Base-by-base conservation (phyloP, 345 rosid genomes). In the Linum lewisii region DNA sequence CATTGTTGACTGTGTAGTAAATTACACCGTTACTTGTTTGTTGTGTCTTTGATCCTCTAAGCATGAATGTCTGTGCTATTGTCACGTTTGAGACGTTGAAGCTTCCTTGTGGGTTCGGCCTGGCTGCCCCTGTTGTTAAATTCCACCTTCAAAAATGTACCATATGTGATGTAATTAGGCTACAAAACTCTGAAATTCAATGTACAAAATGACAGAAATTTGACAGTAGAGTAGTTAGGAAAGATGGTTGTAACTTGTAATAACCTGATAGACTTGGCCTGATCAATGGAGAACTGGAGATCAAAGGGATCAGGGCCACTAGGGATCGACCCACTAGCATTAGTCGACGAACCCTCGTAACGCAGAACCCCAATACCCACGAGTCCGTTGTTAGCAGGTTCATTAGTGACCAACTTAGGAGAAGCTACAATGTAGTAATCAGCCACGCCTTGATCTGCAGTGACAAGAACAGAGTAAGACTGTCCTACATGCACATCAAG, bases 21-120 rank as follows among this genome's bases (percentile, higher is more conserved):
- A 68, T 65, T 0, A 1, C 10, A 16, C 68, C 70, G 19, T 54
- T 13, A 26, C 75, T 72, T 19, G 57, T 59, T 5, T 42, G 1
- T 42, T 42, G 47, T 42, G 67, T 65, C 53, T 14, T 20, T 38
- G 78, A 67, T 23, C 65, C 68, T 0, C 52, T 64, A 7, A 79
- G 81, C 22, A 76, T 25, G 51, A 79, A 79, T 32, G 79, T 69
- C 21, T 81, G 80, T 13, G 78, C 58, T 19, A 74, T 3, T 22
- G 73, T 79, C 58, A 78, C 81, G 55, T 84, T 77, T 23, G 80
- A 42, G 26, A 79, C 81, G 34, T 75, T 81, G 65, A 84, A 84
- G 19, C 81, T 75, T 66, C 84, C 84, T 60, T 84, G 90, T 37
- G 80, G 84, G 8, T 81, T 74, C 5, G 86, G 86, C 78, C 90